These are phyloP conservation scores for Cucumis sativus DNA, from an alignment of 306 rosid genomes.

Conservation along the genomic window DNA sequence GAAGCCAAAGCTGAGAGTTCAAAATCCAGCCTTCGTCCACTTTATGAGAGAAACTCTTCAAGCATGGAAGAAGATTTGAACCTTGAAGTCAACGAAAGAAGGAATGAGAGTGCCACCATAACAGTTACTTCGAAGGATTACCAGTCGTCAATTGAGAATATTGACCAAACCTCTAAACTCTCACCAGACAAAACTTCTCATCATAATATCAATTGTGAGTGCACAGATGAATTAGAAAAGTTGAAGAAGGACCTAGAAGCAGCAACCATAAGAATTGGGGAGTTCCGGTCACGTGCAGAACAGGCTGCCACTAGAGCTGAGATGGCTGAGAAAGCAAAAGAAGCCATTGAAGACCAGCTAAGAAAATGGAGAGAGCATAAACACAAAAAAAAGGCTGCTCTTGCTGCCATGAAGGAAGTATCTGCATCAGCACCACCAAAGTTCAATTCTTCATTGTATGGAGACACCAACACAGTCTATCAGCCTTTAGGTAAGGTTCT, in stretches of 20 bases:
- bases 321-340: constrained; percentile 64
- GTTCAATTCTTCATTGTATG: constrained; percentile 22
- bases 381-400: constrained; percentile 49
- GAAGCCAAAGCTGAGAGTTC: constrained; percentile 22
- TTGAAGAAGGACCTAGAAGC: constrained; percentile 50
- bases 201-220: neutral
- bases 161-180: neutral
- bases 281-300: constrained; percentile 56
- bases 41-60: neutral
- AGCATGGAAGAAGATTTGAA: neutral
- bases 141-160: constrained; percentile 11
- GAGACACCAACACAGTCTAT: neutral
- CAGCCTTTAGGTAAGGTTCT: constrained; percentile 43
- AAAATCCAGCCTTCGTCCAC: constrained; percentile 15
- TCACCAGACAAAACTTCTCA: neutral
- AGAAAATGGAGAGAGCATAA: constrained; percentile 41
- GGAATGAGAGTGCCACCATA: constrained; percentile 11
- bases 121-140: constrained; percentile 22
- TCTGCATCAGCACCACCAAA: constrained; percentile 16
- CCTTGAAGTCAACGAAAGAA: neutral
- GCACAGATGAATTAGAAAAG: constrained; percentile 28
- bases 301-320: constrained; percentile 77
- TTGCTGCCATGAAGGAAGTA: constrained; percentile 37
- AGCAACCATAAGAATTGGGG: constrained; percentile 38
- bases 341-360: constrained; percentile 41